These are phyloP conservation scores for barrel medic (Medicago truncatula) DNA, from an alignment of 306 rosid species.

Conservation along the genomic window MtrunA17r5.0-ANR NC_053045.1:37927001-37927500, in stretches of 20 bases:
- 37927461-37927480: background rate
- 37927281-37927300: background rate
- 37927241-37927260: background rate
- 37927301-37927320: background rate
- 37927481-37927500: background rate
- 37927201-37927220: background rate
- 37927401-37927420: background rate
- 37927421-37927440: background rate
- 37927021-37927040: conserved; percentile 19
- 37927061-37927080: conserved; percentile 20
- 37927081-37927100: conserved; percentile 25
- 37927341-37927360: background rate
- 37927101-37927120: conserved; percentile 32
- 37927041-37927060: conserved; percentile 30
- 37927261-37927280: background rate
- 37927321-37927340: background rate
- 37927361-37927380: background rate
- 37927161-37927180: background rate
- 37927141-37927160: conserved; percentile 24
- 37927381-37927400: background rate
- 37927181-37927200: background rate
- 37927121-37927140: conserved; percentile 6
- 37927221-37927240: background rate
- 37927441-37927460: background rate
- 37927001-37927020: background rate